These are phyloP conservation scores for Mycena amicta DNA, from an alignment of 768 basidiomycete genomes.

Conservation along the genomic window DNA sequence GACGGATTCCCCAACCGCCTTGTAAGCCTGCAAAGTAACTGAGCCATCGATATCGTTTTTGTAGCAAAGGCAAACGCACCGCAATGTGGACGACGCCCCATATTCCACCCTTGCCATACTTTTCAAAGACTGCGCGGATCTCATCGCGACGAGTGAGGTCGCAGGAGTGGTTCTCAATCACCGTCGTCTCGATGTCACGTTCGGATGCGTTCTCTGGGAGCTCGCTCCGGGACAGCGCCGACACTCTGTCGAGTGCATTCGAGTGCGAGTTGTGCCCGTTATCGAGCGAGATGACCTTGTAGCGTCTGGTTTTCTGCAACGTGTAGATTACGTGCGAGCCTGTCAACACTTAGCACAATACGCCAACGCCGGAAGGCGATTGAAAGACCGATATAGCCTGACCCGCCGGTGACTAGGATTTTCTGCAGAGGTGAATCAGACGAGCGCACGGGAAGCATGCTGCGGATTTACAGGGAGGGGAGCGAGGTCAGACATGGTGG, in stretches of 20 bases:
- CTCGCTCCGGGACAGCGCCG: constrained; percentile 75
- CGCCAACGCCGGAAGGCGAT: constrained; percentile 10
- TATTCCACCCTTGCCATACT: constrained; percentile 86
- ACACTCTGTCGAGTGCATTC: constrained; percentile 71
- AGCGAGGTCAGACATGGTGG: constrained; percentile 26
- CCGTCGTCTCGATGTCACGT: constrained; percentile 68
- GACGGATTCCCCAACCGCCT: constrained; percentile 96
- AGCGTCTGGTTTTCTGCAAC: constrained; percentile 83
- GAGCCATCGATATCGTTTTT: background rate
- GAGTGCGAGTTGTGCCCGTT: constrained; percentile 93
- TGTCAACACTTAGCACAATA: constrained; percentile 30
- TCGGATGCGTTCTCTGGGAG: constrained; percentile 68
- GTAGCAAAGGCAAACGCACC: constrained; percentile 46
- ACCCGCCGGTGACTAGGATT: constrained; percentile 18
- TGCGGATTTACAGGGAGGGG: constrained; percentile 5
- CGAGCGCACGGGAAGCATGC: background rate
- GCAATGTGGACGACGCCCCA: constrained; percentile 98
- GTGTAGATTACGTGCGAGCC: constrained; percentile 93
- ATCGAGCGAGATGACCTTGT: constrained; percentile 93
- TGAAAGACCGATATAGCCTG: constrained; percentile 22
- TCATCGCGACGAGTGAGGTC: constrained; percentile 78
- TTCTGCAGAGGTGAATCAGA: constrained; percentile 12
- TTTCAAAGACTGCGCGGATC: constrained; percentile 77
- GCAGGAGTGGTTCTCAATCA: constrained; percentile 67
- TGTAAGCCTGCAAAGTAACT: constrained; percentile 76